Percentiles rank a stretch among this genome's conserved stretches.
phyloP scores from a whole-genome alignment of 306 rosid species.

The Fagus sylvatica region DNA sequence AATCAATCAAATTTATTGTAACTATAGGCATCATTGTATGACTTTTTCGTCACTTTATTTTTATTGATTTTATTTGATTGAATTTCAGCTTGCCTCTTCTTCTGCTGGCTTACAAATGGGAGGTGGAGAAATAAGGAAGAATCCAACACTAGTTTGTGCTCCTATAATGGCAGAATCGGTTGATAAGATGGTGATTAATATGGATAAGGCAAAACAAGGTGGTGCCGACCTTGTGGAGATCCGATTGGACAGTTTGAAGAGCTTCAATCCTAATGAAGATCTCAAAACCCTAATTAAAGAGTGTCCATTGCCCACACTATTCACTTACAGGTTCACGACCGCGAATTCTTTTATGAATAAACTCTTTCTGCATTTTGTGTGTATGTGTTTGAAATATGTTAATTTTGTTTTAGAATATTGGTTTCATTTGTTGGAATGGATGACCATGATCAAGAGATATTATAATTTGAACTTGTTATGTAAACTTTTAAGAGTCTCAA shows the following conservation, averaged over 20 bases:
- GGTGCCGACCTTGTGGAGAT: slow-evolving; percentile 77
- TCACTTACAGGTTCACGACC: slow-evolving; percentile 58
- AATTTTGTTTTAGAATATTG: background rate
- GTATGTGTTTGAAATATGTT: background rate
- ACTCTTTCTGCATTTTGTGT: background rate
- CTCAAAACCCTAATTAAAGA: slow-evolving; percentile 43
- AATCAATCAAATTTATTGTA: background rate
- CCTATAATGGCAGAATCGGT: slow-evolving; percentile 59
- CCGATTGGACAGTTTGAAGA: slow-evolving; percentile 62
- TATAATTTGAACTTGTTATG: background rate
- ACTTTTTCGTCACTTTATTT: background rate
- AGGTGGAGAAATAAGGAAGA: slow-evolving; percentile 35
- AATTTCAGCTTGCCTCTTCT: slow-evolving; percentile 44
- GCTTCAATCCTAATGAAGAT: slow-evolving; percentile 44
- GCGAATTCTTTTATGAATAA: background rate
- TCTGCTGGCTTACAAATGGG: slow-evolving; percentile 27
- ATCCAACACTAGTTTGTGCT: slow-evolving; percentile 52
- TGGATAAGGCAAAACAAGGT: slow-evolving; percentile 40
- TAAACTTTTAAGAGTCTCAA: background rate
- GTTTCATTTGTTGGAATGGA: background rate
- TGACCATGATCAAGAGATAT: background rate
- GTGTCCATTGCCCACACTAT: slow-evolving; percentile 50
- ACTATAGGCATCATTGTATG: background rate
- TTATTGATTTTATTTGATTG: background rate
- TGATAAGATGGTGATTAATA: slow-evolving; percentile 44